phyloP scores from a whole-genome alignment of 1,284 basidiomycete species.

The Leccinum griseonigrum region DNA sequence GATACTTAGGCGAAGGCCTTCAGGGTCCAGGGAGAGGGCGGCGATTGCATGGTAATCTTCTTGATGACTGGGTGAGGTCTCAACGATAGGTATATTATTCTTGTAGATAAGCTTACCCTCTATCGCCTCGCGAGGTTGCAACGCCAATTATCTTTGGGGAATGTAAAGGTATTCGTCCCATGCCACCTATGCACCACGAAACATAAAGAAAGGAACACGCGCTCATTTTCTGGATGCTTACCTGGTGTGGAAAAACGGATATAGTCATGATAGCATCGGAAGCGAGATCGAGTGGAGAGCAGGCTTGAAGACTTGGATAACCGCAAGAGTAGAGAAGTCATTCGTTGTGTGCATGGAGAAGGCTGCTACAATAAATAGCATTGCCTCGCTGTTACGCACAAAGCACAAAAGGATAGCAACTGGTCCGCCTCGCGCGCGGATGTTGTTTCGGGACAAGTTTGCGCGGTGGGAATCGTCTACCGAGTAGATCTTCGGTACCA shows the following conservation, averaged over 20 bases:
- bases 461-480: constrained; percentile 17
- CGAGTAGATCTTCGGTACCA: background rate
- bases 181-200: constrained; percentile 37
- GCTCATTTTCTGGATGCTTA: constrained; percentile 22
- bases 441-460: background rate
- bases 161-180: constrained; percentile 50
- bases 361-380: constrained; percentile 21
- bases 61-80: constrained; percentile 54
- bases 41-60: constrained; percentile 83
- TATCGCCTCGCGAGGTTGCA: constrained; percentile 71
- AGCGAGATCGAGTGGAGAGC: constrained; percentile 1
- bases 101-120: constrained; percentile 48
- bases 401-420: constrained; percentile 6
- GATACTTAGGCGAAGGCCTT: constrained; percentile 66
- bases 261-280: constrained; percentile 61
- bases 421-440: constrained; percentile 9
- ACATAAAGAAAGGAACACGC: background rate
- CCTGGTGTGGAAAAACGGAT: constrained; percentile 61
- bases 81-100: constrained; percentile 3
- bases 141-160: constrained; percentile 68
- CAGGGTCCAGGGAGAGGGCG: constrained; percentile 69
- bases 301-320: constrained; percentile 18
- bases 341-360: constrained; percentile 29
- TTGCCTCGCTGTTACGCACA: constrained; percentile 22
- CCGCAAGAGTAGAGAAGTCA: constrained; percentile 26